Evolutionary conservation across 2,329 filamentous ascomycete genomes (phyloP), one percentile per base, ranked within the genome.

Genomic region (Aspergillus sp.): DNA sequence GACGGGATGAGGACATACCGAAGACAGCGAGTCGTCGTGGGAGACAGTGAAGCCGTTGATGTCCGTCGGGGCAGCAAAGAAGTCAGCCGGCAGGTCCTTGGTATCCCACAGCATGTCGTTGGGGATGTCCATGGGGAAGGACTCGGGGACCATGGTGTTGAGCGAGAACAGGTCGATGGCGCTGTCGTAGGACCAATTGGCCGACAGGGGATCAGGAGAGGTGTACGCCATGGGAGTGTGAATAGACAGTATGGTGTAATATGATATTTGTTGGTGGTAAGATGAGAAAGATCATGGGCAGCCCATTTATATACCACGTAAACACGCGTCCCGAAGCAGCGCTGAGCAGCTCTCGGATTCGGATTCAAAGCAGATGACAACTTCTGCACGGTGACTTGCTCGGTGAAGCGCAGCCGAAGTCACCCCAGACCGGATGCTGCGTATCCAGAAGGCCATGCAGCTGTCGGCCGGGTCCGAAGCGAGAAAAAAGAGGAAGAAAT

Each of bases 171-270:
- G 62, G 55, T 73, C 70, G 52, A 73, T 70, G 20, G 69, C 66
- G 48, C 63, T 71, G 58, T 73, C 70, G 50, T 73, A 73, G 59
- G 63, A 67, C 71, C 71, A 73, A 57, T 73, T 71, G 62, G 70
- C 72, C 27, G 72, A 66, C 17, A 72, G 48, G 20, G 71, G 72
- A 53, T 75, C 72, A 19, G 72, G 67, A 11, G 56, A 63, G 27
- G 46, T 50, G 45, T 45, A 58, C n/a, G 51, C 42, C 56, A 58
- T 58, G 12, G 13, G 51, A 12, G 37, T 40, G 27, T 15, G 48
- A 42, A 12, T 24, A 34, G 27, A 45, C 30, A 17, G 8, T 11
- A 20, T 37, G 12, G 30, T 33, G 34, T 13, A 5, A 5, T 5
- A 15, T 8, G 34, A n/a, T 13, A 6, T 15, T 37, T 37, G 19